Conservation (phyloP, 1,284 basidiomycete genomes). For the Xanthoconium separans region DNA sequence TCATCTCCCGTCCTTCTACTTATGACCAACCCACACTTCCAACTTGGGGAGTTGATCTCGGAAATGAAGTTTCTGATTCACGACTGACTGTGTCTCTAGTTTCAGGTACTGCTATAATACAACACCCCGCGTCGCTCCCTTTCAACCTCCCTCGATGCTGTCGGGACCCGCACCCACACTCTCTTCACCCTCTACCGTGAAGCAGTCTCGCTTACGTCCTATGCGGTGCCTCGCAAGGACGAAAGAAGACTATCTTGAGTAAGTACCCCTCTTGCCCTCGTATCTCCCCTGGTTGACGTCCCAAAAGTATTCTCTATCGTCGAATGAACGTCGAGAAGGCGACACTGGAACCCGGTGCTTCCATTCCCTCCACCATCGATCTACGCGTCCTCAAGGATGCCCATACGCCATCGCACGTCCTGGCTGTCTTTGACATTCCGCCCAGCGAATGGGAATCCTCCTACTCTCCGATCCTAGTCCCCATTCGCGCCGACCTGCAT, state of each 20-base stretch:
- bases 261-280: slow-evolving; percentile 13
- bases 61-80: slow-evolving; percentile 18
- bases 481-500: slow-evolving; percentile 45
- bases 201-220: slow-evolving; percentile 26
- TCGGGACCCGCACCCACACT: slow-evolving; percentile 14
- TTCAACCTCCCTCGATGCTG: slow-evolving; percentile 7
- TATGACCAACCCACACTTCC: background rate
- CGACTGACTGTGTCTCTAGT: slow-evolving; percentile 14
- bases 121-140: slow-evolving; percentile 6
- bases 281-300: slow-evolving; percentile 9
- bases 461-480: slow-evolving; percentile 43
- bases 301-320: slow-evolving; percentile 43
- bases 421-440: slow-evolving; percentile 41
- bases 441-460: slow-evolving; percentile 33
- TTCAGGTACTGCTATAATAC: slow-evolving; percentile 15
- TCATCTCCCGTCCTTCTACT: slow-evolving; percentile 4
- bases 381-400: slow-evolving; percentile 41
- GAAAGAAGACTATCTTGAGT: slow-evolving; percentile 44
- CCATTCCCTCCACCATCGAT: slow-evolving; percentile 40
- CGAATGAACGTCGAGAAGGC: slow-evolving; percentile 46
- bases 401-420: slow-evolving; percentile 48
- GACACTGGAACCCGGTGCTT: slow-evolving; percentile 22
- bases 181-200: slow-evolving; percentile 17
- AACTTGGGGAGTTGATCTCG: slow-evolving; percentile 14
- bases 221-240: slow-evolving; percentile 17